Base-by-base conservation (phyloP, 2,329 filamentous ascomycete species). In the Aaosphaeria pasadenensis region DNA sequence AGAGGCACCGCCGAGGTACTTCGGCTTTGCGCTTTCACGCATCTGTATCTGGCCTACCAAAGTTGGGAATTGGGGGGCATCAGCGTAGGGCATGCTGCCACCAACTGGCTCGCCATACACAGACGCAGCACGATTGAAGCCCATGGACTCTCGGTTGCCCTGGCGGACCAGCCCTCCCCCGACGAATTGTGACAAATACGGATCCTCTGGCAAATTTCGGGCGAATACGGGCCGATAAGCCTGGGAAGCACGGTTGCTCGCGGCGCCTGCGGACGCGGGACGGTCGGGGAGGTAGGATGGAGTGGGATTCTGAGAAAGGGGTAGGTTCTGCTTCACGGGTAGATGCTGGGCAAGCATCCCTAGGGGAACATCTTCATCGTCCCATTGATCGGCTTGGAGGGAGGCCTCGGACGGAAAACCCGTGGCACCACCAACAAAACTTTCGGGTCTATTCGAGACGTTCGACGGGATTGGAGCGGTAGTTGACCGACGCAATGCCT, bases 31-130 rank as follows among this genome's bases (percentile, higher is more conserved):
- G 59, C 60, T 65, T 45, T 67, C 68, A 32, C 58, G 58, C 63
- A 63, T 66, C 50, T 64, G 67, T 29, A 71, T 71, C 46, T 69
- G 66, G 39, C 68, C 67, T 13, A 71, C 64, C 7, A 70, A 53
- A 5, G 64, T 63, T 39, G 57, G 54, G 6, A 57, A 56, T 52
- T 64, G 54, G 39, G 62, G 60, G 13, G 62, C 60, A 5, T 67
- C 66, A 28, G 59, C 60, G 41, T 66, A 65, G 9, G 43, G 41
- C 56, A 60, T 55, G n/a, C 54, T 44, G 31, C 47, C 51, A 17
- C 56, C 55, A 28, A 57, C 51, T 5, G 63, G 59, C 39, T 67
- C 67, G n/a, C 65, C 66, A 30, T 63, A 62, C 5, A 67, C 57
- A 11, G 67, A 70, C 32, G 51, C 59, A 42, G 66, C 60, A 29